These are phyloP conservation scores for Phaeosphaeria sp. DNA, from an alignment of 2,329 filamentous ascomycete species.

Conservation along the genomic window DNA sequence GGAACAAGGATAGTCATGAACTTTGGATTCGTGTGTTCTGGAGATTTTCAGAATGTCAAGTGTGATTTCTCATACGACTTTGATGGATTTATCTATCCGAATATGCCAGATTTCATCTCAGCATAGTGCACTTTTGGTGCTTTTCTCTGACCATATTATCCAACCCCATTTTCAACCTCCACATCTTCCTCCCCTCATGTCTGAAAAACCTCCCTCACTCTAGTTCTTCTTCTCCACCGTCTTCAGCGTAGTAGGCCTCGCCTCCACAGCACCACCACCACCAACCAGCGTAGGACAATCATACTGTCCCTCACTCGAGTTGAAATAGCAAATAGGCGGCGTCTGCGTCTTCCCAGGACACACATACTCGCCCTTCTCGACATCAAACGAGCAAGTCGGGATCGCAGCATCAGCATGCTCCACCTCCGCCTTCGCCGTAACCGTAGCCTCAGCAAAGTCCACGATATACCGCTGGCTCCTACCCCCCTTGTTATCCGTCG, in stretches of 20 bases:
- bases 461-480: too few relatives aligned
- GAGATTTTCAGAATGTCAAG: too few relatives aligned
- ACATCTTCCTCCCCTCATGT: not conserved
- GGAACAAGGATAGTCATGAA: too few relatives aligned
- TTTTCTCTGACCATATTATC: too few relatives aligned
- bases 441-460: not conserved
- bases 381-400: not conserved
- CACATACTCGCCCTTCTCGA: not conserved
- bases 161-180: not conserved
- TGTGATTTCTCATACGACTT: too few relatives aligned
- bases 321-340: conserved; percentile 1
- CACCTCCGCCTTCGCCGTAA: not conserved
- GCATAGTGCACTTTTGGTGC: too few relatives aligned
- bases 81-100: too few relatives aligned
- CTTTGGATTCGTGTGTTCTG: too few relatives aligned
- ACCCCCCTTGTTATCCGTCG: too few relatives aligned
- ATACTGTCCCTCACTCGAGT: conserved; percentile 1
- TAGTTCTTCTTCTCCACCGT: not conserved
- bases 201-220: not conserved
- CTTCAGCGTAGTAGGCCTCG: not conserved
- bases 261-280: not conserved
- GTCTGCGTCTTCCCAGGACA: not conserved
- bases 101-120: too few relatives aligned
- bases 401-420: not conserved
- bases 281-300: not conserved